These are phyloP conservation scores for Clonostachys rosea DNA, from an alignment of 2,329 filamentous ascomycete genomes.

Conservation along the genomic window DNA sequence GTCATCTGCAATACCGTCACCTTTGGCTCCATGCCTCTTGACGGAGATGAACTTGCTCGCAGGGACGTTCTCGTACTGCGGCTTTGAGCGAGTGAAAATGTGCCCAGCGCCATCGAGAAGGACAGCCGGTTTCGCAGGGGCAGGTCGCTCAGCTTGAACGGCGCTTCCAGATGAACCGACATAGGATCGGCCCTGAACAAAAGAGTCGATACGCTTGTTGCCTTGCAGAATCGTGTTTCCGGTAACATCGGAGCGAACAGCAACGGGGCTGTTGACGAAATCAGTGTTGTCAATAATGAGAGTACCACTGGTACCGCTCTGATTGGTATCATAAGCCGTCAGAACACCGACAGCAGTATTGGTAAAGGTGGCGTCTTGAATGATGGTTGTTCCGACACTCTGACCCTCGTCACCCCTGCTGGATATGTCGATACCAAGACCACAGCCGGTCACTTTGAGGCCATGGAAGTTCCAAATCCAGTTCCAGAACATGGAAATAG, in stretches of 20 bases:
- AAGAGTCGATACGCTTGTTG: slow-evolving; percentile 64
- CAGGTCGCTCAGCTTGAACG: slow-evolving; percentile 52
- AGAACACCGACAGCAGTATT: slow-evolving; percentile 64
- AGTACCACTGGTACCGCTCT: slow-evolving; percentile 69
- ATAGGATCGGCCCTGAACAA: slow-evolving; percentile 77
- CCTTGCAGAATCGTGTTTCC: slow-evolving; percentile 59
- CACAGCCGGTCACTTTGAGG: slow-evolving; percentile 67
- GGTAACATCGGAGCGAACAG: slow-evolving; percentile 56
- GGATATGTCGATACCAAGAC: slow-evolving; percentile 76
- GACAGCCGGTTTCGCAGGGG: slow-evolving; percentile 57
- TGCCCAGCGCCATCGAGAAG: slow-evolving; percentile 62
- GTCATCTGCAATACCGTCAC: slow-evolving; percentile 84
- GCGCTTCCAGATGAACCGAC: slow-evolving; percentile 38
- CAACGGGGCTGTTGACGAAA: slow-evolving; percentile 64
- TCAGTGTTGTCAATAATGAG: slow-evolving; percentile 89
- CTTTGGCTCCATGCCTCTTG: slow-evolving; percentile 77
- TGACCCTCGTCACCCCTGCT: slow-evolving; percentile 48
- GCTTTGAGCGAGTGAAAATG: slow-evolving; percentile 80
- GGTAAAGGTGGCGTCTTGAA: slow-evolving; percentile 75
- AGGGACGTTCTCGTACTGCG: slow-evolving; percentile 71
- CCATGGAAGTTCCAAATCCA: slow-evolving; percentile 78
- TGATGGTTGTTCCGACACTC: slow-evolving; percentile 78
- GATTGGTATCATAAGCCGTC: slow-evolving; percentile 53
- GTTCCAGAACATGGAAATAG: slow-evolving; percentile 64
- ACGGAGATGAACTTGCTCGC: slow-evolving; percentile 73